phyloP scores from a whole-genome alignment of 1,284 basidiomycete species.

The Sanghuangporus baumii region DNA sequence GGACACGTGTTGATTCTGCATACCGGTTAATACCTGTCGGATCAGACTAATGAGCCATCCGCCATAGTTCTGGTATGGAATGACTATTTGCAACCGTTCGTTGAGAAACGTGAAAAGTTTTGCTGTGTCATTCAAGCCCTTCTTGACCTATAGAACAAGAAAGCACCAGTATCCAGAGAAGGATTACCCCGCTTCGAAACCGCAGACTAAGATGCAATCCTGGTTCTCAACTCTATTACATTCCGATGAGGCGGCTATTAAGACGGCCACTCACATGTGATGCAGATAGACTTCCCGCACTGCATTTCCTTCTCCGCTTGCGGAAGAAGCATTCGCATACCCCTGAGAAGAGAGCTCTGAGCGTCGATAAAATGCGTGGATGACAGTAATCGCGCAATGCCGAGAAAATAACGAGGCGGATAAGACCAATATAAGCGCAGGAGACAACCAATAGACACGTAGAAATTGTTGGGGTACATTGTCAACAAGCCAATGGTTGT shows the following conservation, averaged over 20 bases:
- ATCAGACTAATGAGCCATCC: slow-evolving; percentile 1
- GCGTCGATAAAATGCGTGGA: neutral
- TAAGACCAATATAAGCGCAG: neutral
- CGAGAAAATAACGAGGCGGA: neutral
- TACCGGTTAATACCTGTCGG: neutral
- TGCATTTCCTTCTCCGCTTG: neutral
- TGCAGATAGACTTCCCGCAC: neutral
- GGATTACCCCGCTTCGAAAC: neutral
- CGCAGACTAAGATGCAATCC: neutral
- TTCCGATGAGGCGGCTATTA: neutral
- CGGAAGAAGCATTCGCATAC: neutral
- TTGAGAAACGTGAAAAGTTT: neutral
- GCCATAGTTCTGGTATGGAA: neutral
- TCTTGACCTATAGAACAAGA: neutral
- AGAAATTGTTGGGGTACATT: too few relatives aligned
- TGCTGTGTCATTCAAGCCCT: neutral
- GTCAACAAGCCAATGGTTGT: too few relatives aligned
- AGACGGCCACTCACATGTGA: neutral
- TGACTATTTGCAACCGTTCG: neutral
- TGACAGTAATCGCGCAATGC: neutral
- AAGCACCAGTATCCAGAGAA: neutral
- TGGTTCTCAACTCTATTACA: neutral
- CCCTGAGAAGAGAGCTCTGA: neutral
- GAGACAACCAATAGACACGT: neutral
- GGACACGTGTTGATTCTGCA: slow-evolving; percentile 15